Base-by-base conservation (phyloP, 2,329 filamentous ascomycete genomes). In the Septoria linicola region DNA sequence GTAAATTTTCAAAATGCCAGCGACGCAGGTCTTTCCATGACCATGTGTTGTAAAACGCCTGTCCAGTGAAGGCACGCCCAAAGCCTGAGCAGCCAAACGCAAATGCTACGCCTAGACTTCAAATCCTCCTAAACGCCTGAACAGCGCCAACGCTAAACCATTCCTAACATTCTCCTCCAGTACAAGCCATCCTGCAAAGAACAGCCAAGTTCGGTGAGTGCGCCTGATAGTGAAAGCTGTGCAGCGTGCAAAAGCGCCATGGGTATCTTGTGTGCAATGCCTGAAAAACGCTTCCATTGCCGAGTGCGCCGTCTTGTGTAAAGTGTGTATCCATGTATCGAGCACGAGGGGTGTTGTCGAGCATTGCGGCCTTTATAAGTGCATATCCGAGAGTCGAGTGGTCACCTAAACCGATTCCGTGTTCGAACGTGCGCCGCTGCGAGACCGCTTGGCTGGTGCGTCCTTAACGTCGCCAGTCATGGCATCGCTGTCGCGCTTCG, bases 401-500 rank as follows among this genome's bases (percentile, higher is more conserved):
- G 44, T 34, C 25, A 47, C 44, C 44, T 47, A 54, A 14, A 45
- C 41, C 7, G 40, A 46, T 21, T 19, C 21, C 3, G 46, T 19
- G 23, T 47, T 37, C 32, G 42, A 13, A 11, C 51, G 51, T 16
- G 51, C 49, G 36, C 27, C 41, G 34, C 51, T 54, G 5, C 51
- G 51, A 21, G 51, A 49, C 16, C 51, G 41, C 46, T 54, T 54
- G 27, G 34, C 42, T 30, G 46, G 35, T 14, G 25, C 41, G 8
- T 32, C 40, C 10, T 21, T 17, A 31, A 39, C 19, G 3, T 30
- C 3, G 14, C 8, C 32, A 25, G 23, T 25, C 20, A 45, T 46
- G 14, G 51, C 45, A 8, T 27, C 46, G 16, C 20, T 39, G 4
- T 53, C 49, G 36, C 61, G 59, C 55, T 62, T 62, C 17, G 31